A percentile compares a stretch with the other conserved stretches of the same genome.
Evolutionary conservation across 2,329 filamentous ascomycete species (phyloP).

Genomic region (Chaetomium globosum): DNA sequence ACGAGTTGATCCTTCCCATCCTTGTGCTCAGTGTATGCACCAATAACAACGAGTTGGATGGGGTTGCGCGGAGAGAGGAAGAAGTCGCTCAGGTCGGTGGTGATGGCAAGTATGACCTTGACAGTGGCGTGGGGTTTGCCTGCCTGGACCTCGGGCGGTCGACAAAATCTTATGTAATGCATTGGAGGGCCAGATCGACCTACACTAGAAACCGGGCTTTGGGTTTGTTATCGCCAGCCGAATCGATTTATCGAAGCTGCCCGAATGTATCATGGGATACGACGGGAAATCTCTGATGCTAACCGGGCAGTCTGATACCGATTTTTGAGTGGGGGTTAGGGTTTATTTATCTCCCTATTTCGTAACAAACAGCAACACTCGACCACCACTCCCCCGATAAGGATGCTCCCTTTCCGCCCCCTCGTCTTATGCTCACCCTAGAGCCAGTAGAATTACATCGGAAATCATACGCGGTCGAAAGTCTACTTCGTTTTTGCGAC

Average conservation of each 20-base stretch:
- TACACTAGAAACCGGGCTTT: not conserved
- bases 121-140: conserved; percentile 38
- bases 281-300: conserved; percentile 6
- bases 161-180: conserved; percentile 61
- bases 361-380: too few relatives aligned
- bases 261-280: too few relatives aligned
- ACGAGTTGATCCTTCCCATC: conserved; percentile 30
- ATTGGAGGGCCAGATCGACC: conserved; percentile 37
- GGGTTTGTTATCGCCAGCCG: not conserved
- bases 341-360: not conserved
- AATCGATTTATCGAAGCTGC: not conserved
- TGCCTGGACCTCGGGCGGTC: conserved; percentile 48
- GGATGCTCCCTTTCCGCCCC: not conserved
- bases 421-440: too few relatives aligned
- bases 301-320: not conserved
- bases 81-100: conserved; percentile 60
- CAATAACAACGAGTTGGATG: conserved; percentile 47
- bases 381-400: not conserved
- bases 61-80: conserved; percentile 53
- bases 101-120: conserved; percentile 56
- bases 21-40: conserved; percentile 40
- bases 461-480: too few relatives aligned
- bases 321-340: not conserved
- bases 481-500: too few relatives aligned
- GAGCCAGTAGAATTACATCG: too few relatives aligned